Evolutionary conservation across 139 green algal species (phyloP).

Genomic region (Picochlorum sp.): DNA sequence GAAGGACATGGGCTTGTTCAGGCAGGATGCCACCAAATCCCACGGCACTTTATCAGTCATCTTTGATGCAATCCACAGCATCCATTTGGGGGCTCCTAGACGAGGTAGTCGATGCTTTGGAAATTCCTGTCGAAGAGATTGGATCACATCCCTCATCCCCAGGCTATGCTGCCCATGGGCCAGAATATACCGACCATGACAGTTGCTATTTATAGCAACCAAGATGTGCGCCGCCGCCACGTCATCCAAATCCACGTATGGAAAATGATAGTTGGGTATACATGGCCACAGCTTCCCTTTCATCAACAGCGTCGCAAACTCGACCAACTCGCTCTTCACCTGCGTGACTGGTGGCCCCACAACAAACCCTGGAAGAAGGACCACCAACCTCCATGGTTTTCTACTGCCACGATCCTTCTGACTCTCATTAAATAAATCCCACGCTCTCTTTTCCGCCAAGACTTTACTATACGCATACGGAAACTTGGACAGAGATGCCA

Average conservation of each 20-base stretch:
- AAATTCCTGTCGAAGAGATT: conserved; percentile 16
- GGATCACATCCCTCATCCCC: conserved; percentile 5
- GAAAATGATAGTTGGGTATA: conserved; percentile 5
- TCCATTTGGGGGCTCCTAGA: conserved; percentile 14
- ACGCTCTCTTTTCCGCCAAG: conserved; percentile 55
- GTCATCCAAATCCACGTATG: conserved; percentile 42
- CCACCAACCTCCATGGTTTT: conserved; percentile 49
- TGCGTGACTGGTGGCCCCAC: conserved; percentile 47
- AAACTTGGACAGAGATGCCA: conserved; percentile 36
- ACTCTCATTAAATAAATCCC: conserved; percentile 29
- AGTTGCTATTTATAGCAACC: conserved; percentile 16
- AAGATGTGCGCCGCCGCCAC: conserved; percentile 40
- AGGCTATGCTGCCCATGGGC: conserved; percentile 20
- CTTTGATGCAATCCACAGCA: conserved; percentile 11
- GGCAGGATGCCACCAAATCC: not conserved
- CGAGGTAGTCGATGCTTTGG: conserved; percentile 19
- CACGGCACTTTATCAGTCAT: not conserved
- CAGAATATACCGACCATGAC: conserved; percentile 28
- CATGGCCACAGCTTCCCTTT: conserved; percentile 25
- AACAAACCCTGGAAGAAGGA: conserved; percentile 66
- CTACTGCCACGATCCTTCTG: conserved; percentile 4
- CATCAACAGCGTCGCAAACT: conserved; percentile 30
- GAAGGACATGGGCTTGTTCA: conserved; percentile 1
- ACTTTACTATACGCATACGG: conserved; percentile 71
- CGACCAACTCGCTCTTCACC: conserved; percentile 16